Percentiles rank a stretch among this genome's conserved stretches.
phyloP scores from a whole-genome alignment of 2,329 filamentous ascomycete species.

The Trichoderma koningii region DNA sequence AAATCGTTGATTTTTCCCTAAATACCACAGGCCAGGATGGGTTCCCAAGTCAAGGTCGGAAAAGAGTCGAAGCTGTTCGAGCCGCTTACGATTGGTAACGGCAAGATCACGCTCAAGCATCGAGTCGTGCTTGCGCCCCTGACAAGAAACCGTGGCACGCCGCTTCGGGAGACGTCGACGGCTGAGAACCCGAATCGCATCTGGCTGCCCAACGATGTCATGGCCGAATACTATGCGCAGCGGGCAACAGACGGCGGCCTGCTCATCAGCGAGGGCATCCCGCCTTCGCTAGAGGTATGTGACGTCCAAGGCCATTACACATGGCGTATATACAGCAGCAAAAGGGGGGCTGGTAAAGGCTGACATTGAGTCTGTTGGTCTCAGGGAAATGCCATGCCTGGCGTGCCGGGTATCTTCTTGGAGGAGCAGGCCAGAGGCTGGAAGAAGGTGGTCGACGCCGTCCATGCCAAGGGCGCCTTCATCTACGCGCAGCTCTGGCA shows the following conservation, averaged over 20 bases:
- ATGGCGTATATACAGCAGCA: not conserved
- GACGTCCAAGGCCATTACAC: too few relatives aligned
- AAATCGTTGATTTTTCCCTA: too few relatives aligned
- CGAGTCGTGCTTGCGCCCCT: slow-evolving; percentile 55
- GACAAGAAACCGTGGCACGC: slow-evolving; percentile 55
- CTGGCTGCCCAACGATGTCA: slow-evolving; percentile 49
- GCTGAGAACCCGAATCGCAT: slow-evolving; percentile 50
- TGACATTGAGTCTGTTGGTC: not conserved
- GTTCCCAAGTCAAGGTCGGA: slow-evolving; percentile 17
- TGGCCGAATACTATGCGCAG: slow-evolving; percentile 49
- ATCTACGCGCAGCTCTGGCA: slow-evolving; percentile 64
- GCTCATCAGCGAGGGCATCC: slow-evolving; percentile 50
- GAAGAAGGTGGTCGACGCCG: slow-evolving; percentile 60
- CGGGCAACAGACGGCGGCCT: slow-evolving; percentile 46
- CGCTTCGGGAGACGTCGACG: slow-evolving; percentile 45
- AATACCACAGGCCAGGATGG: slow-evolving; percentile 17
- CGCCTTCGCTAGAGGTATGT: slow-evolving; percentile 47
- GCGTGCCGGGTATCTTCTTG: slow-evolving; percentile 61
- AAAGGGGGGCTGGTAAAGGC: not conserved
- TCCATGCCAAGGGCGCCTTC: slow-evolving; percentile 61
- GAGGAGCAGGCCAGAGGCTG: slow-evolving; percentile 58
- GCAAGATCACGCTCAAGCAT: slow-evolving; percentile 52
- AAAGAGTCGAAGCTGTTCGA: slow-evolving; percentile 37
- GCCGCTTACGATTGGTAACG: slow-evolving; percentile 42
- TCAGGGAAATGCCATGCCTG: slow-evolving; percentile 41